A percentile compares a stretch with the other conserved stretches of the same genome.
Conservation (phyloP, 192 early-diverging fungal species). For the Coemansia sp. region DNA sequence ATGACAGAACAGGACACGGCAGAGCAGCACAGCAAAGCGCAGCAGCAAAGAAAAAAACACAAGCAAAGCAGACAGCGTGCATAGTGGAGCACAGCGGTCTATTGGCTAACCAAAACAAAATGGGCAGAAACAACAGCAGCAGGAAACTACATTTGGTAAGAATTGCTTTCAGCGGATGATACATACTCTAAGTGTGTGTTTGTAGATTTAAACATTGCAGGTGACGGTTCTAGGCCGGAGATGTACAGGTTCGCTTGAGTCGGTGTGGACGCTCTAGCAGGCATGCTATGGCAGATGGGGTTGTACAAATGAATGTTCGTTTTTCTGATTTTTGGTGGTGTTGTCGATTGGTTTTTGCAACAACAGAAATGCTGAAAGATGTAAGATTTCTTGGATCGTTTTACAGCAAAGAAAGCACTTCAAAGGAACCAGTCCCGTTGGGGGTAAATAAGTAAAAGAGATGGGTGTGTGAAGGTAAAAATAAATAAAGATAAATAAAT, state of each 20-base stretch:
- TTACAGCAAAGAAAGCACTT: neutral
- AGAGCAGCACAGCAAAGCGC: neutral
- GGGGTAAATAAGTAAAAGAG: neutral
- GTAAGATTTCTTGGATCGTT: neutral
- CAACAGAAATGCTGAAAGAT: neutral
- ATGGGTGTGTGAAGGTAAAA: neutral
- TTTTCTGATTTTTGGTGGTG: neutral
- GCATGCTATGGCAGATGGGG: conserved; percentile 4
- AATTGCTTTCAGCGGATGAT: neutral
- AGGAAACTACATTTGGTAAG: neutral
- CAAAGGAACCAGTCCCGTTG: conserved; percentile 1
- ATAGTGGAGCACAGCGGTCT: neutral
- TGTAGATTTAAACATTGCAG: conserved; percentile 10
- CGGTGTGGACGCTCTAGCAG: conserved; percentile 12
- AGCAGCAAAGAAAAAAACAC: no score
- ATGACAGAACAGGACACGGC: neutral
- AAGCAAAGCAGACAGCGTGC: neutral
- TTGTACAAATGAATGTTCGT: neutral
- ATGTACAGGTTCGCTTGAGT: conserved; percentile 14
- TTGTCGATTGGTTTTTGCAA: neutral
- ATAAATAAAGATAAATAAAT: neutral
- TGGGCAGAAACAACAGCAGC: neutral
- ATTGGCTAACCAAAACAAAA: neutral
- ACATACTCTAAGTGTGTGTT: conserved; percentile 16
- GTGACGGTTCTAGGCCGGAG: conserved; percentile 6